Base-by-base conservation (phyloP, 208 protist genomes). In the Lotmaria passim region DNA sequence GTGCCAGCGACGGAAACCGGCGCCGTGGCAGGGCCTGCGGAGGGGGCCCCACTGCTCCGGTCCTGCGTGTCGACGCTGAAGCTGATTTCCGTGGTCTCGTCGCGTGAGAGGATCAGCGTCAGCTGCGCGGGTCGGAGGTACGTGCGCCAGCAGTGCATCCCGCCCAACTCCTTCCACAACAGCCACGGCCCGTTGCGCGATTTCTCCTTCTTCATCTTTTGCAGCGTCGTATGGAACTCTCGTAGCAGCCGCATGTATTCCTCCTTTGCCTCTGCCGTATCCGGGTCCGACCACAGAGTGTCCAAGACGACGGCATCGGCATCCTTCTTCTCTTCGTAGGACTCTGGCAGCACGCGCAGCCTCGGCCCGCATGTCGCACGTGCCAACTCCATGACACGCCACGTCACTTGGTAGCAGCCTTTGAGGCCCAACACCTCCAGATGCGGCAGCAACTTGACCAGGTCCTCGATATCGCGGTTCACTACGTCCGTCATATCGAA, bases 131-230 rank as follows among this genome's bases (percentile, higher is more conserved):
- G 43, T 3, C 58, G 44, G 19, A 64, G 58, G 30, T 64, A 44
- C 4, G 39, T 41, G 58, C 58, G 58, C 58, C 44, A 64, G 58
- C 41, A 48, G 58, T 64, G 58, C 44, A 21, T 52, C 23, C 58
- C 58, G 34, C 39, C 58, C 6, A 64, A 44, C 39, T 64, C 58
- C 58, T 53, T 64, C 58, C 58, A 64, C 58, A 64, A 30, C 43
- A 39, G 12, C 58, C 58, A 64, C 11, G 58, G 56, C 19, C 58
- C 58, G 58, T 41, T 64, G 28, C 43, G n/a, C 24, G 38, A 24
- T 2, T 12, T 28, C 5, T 12, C 31, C 21, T 11, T 8, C 14
- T 46, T 5, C 44, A 64, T 64, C 44, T 53, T 64, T 8, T 44
- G 58, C 58, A 64, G 30, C 15, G 26, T 46, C 19, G 58, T 17